phyloP scores from a whole-genome alignment of 1,139 yeast species.

The Diutina neorugosa region DNA sequence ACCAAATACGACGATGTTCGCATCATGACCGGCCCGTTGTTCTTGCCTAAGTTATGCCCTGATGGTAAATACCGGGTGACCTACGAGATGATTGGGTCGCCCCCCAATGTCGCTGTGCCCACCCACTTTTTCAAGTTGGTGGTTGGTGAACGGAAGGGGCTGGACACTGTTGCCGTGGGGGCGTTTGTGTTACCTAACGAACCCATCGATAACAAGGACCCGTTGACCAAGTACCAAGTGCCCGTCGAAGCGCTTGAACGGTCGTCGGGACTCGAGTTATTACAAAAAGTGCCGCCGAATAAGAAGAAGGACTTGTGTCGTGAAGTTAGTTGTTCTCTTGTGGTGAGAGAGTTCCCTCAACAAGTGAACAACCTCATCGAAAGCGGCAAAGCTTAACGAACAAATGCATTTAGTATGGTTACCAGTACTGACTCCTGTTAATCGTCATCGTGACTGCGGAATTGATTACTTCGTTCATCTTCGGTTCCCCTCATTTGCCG shows the following conservation, averaged over 20 bases:
- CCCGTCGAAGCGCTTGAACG: constrained; percentile 86
- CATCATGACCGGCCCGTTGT: constrained; percentile 87
- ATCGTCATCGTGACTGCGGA: no score
- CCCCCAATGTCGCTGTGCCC: constrained; percentile 94
- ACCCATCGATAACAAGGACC: constrained; percentile 54
- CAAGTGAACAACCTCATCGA: constrained; percentile 19
- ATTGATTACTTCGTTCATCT: no score
- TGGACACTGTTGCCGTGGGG: constrained; percentile 57
- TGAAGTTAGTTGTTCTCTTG: constrained; percentile 68
- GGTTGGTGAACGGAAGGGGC: constrained; percentile 57
- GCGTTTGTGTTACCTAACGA: constrained; percentile 92
- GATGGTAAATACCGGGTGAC: constrained; percentile 67
- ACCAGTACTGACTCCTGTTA: no score
- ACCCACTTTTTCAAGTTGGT: constrained; percentile 90
- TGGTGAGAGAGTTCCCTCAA: constrained; percentile 69
- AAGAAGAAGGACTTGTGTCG: constrained; percentile 61
- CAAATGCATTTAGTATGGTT: not conserved
- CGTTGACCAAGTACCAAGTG: constrained; percentile 67
- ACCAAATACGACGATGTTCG: constrained; percentile 59
- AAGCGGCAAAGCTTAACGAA: not conserved
- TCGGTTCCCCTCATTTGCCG: not conserved
- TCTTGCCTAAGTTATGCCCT: constrained; percentile 63
- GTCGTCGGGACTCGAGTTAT: constrained; percentile 72
- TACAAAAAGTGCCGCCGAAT: constrained; percentile 52
- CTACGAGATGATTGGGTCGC: constrained; percentile 93